Conservation (phyloP, 2,329 filamentous ascomycete species). For the Gliomastix tumulicola region DNA sequence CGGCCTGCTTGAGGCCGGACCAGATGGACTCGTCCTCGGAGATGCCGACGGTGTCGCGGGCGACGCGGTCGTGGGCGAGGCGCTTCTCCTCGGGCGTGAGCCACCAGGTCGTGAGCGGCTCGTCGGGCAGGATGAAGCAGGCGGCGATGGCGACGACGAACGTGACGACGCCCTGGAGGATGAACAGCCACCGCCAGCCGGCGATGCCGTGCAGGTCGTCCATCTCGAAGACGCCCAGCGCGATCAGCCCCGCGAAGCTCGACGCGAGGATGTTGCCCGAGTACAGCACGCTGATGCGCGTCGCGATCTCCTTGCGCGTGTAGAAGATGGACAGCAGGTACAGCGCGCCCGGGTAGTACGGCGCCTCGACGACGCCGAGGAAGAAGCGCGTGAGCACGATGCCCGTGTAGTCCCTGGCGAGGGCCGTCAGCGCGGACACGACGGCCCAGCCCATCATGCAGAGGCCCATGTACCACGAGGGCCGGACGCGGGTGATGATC, state of each 20-base stretch:
- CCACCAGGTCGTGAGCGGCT: conserved; percentile 32
- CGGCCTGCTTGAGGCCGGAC: conserved; percentile 34
- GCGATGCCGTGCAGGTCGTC: conserved; percentile 38
- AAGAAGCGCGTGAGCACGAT: conserved; percentile 30
- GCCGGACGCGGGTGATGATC: conserved; percentile 34
- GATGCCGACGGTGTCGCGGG: conserved; percentile 38
- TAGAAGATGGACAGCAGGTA: conserved; percentile 38
- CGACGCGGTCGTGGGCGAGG: conserved; percentile 30
- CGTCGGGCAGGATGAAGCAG: conserved; percentile 22
- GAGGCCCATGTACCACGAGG: conserved; percentile 20
- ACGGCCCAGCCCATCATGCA: conserved; percentile 12
- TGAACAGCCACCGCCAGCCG: conserved; percentile 62
- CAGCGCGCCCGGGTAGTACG: conserved; percentile 37
- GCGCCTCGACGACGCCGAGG: conserved; percentile 46
- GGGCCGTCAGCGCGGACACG: conserved; percentile 25
- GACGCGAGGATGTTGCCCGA: conserved; percentile 59
- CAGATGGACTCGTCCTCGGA: conserved; percentile 28
- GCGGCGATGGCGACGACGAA: conserved; percentile 16
- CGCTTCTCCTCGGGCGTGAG: conserved; percentile 36
- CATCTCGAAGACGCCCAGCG: conserved; percentile 44
- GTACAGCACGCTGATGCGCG: conserved; percentile 47
- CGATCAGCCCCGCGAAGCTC: conserved; percentile 55
- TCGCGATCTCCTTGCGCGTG: conserved; percentile 52
- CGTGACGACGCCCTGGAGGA: conserved; percentile 52
- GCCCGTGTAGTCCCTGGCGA: conserved; percentile 35